Base-by-base conservation (phyloP, 306 rosid species). In the cucumber (Cucumis sativus) region DNA sequence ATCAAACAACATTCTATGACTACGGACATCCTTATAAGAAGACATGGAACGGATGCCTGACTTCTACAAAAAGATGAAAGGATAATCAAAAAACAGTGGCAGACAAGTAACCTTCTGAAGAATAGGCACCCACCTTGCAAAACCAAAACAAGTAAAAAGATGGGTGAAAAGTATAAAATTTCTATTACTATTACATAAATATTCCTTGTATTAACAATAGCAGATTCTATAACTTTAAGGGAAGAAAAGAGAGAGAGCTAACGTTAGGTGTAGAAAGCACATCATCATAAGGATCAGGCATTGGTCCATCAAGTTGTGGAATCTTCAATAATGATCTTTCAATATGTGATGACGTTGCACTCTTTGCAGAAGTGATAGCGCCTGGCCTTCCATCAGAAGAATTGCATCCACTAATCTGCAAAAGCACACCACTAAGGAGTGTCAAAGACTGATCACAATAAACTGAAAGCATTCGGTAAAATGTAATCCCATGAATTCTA, bases 261-360 rank as follows among this genome's bases (percentile, higher is more conserved):
- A 96, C 99, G 81, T 92, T 92, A 77, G 99, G 99, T 77, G 99
- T 92, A 66, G 99, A 92, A 72, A 96, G 91, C 86, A 81, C 89
- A 62, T 92, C 99, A 76, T 96, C 98, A 28, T 96, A 93, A 21
- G 89, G 87, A 77, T 84, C 92, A 57, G 99, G 99, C 62, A 88
- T 84, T 5, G 97, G 99, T 72, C 99, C 99, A 84, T 92, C 99
- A 78, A 85, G 90, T 83, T 96, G 99, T 83, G 99, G 93, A 88
- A 96, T 91, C 88, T 88, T 87, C 65, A 89, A 86, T 79, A 86
- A 73, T 40, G 85, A 78, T 71, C 84, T 84, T 79, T 59, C 82
- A 30, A 70, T 79, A 86, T 76, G 45, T 14, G 82, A 79, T 6
- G 80, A 73, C 59, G 78, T 49, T 82, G 87, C 84, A 73, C 81